Conservation (phyloP, 1,284 basidiomycete species). For the Inonotus hispidus region DNA sequence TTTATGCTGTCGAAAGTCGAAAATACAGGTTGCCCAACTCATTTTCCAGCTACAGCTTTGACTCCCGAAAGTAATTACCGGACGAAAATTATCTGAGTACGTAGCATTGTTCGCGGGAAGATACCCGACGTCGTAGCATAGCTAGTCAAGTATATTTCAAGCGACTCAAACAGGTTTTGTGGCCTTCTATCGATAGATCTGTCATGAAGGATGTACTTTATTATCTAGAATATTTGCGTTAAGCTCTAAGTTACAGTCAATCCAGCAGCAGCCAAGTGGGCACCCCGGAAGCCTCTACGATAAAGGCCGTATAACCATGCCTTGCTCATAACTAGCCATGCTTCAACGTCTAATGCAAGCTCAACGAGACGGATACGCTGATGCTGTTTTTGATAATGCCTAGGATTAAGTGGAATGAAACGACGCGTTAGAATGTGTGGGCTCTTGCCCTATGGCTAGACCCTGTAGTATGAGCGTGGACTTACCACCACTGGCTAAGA, state of each 20-base stretch:
- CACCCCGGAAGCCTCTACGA: conserved; percentile 54
- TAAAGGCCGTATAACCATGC: conserved; percentile 66
- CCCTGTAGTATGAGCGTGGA: conserved; percentile 19
- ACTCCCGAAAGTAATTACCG: not conserved
- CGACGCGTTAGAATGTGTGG: not conserved
- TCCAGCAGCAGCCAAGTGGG: conserved; percentile 65
- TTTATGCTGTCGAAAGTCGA: not conserved
- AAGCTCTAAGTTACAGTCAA: conserved; percentile 32
- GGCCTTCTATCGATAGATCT: not conserved
- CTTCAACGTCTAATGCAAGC: conserved; percentile 62
- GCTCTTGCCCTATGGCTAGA: conserved; percentile 8
- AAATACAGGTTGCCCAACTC: not conserved
- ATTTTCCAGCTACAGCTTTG: not conserved
- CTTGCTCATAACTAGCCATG: conserved; percentile 48
- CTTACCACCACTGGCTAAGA: conserved; percentile 63
- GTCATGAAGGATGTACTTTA: not conserved
- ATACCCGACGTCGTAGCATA: too few relatives aligned
- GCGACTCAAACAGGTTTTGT: not conserved
- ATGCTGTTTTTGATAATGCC: conserved; percentile 55
- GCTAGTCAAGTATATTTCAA: too few relatives aligned
- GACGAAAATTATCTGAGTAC: too few relatives aligned
- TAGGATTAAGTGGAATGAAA: conserved; percentile 25
- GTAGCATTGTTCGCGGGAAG: too few relatives aligned
- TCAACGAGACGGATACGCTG: conserved; percentile 49
- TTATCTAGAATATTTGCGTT: not conserved